Percentiles rank a stretch among this genome's conserved stretches.
phyloP scores from a whole-genome alignment of 2,329 filamentous ascomycete species.

The Scleromitrula shiraiana region DNA sequence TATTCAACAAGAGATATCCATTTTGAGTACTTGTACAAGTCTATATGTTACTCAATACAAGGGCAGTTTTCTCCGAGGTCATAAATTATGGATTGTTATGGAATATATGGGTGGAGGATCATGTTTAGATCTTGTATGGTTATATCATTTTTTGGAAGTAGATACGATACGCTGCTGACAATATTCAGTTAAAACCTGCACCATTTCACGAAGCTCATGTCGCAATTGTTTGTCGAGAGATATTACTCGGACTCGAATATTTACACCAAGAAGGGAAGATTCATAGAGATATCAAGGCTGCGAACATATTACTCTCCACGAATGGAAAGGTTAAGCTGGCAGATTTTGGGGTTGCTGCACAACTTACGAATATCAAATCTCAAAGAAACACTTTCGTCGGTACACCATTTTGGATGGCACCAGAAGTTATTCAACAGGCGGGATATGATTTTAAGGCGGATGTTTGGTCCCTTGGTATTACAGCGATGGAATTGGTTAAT shows the following conservation, averaged over 20 bases:
- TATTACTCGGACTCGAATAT: conserved; percentile 85
- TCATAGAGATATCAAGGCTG: conserved; percentile 93
- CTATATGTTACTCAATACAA: conserved; percentile 95
- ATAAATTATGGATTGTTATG: conserved; percentile 99
- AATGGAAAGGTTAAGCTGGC: conserved; percentile 88
- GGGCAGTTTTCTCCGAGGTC: conserved; percentile 88
- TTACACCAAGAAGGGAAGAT: conserved; percentile 92
- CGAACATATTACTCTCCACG: conserved; percentile 89
- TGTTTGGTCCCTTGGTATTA: conserved; percentile 89
- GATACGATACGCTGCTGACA: conserved; percentile 13
- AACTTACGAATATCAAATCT: conserved; percentile 95
- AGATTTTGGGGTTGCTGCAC: conserved; percentile 94
- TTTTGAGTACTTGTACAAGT: conserved; percentile 90
- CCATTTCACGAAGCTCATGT: conserved; percentile 85
- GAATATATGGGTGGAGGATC: conserved; percentile 94
- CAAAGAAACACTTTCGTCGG: conserved; percentile 96
- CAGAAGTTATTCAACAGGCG: conserved; percentile 85
- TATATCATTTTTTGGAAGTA: neutral
- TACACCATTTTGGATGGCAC: conserved; percentile 96
- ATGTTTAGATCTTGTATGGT: conserved; percentile 79
- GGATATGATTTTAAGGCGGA: conserved; percentile 83
- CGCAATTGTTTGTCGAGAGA: conserved; percentile 86
- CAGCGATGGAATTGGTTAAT: conserved; percentile 80
- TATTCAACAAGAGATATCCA: conserved; percentile 93
- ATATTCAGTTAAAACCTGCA: conserved; percentile 71